Evolutionary conservation across 148 eudicot genomes (phyloP).

Genomic region (Camellia lanceoleosa): DNA sequence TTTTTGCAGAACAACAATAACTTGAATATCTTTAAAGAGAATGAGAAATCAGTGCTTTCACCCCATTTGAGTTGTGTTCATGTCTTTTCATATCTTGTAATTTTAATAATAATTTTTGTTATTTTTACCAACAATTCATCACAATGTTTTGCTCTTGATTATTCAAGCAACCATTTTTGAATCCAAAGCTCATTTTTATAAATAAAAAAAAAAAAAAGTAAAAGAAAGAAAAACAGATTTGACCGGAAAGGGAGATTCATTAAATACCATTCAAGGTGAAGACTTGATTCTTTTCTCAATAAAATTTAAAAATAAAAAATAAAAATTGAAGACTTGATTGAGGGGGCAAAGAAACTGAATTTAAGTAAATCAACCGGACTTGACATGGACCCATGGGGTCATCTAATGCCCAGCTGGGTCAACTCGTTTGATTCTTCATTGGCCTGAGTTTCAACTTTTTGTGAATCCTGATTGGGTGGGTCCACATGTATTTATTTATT

Average conservation of each 20-base stretch:
- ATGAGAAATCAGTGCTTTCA: too few species aligned
- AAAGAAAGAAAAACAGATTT: neutral
- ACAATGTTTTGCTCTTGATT: too few species aligned
- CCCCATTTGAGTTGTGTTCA: too few species aligned
- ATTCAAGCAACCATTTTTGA: neutral
- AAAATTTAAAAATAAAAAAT: too few species aligned
- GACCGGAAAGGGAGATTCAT: neutral
- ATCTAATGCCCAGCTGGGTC: neutral
- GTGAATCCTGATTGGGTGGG: neutral
- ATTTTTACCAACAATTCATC: too few species aligned
- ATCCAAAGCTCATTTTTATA: neutral
- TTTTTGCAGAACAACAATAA: too few species aligned
- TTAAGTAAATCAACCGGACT: neutral
- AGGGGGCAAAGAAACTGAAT: neutral
- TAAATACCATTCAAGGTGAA: neutral
- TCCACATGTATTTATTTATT: too few species aligned
- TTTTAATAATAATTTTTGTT: too few species aligned
- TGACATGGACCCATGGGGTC: neutral
- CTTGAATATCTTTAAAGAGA: too few species aligned
- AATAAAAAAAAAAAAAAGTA: neutral
- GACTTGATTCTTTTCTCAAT: neutral
- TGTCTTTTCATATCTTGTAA: too few species aligned
- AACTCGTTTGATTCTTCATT: neutral
- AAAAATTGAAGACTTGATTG: neutral
- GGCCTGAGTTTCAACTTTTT: neutral